phyloP scores from a whole-genome alignment of 169 alveolate genomes.

The Plasmodium sp. region DNA sequence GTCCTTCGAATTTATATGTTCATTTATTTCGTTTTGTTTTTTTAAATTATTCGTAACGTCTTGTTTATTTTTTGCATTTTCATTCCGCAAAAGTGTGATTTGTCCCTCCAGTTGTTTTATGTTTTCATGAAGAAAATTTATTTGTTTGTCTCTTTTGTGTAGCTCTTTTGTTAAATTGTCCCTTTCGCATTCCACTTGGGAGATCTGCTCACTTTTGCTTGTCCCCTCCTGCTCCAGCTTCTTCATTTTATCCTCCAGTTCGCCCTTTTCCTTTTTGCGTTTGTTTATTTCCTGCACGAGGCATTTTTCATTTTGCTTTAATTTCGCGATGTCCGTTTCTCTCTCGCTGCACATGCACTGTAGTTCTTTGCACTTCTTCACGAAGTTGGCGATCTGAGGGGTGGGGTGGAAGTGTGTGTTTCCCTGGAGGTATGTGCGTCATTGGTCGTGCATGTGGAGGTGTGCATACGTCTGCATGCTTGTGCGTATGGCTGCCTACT shows the following conservation, averaged over 20 bases:
- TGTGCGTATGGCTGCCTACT: not conserved
- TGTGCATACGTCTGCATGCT: not conserved
- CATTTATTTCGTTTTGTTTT: slow-evolving; percentile 55
- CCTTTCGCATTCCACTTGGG: not conserved
- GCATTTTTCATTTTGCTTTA: slow-evolving; percentile 13
- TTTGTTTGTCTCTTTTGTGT: slow-evolving; percentile 10
- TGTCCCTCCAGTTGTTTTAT: slow-evolving; percentile 1
- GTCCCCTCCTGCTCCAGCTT: not conserved
- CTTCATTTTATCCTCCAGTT: slow-evolving; percentile 9
- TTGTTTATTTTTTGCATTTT: slow-evolving; percentile 27
- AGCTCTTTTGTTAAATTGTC: slow-evolving; percentile 10
- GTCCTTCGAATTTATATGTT: slow-evolving; percentile 23
- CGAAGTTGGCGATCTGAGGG: slow-evolving; percentile 29
- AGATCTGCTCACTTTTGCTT: not conserved
- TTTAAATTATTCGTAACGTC: slow-evolving; percentile 29
- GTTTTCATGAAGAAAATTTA: not conserved
- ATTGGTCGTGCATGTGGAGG: not conserved
- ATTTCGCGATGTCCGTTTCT: slow-evolving; percentile 5
- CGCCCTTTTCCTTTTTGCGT: slow-evolving; percentile 12
- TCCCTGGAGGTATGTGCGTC: not conserved
- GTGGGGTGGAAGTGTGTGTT: not conserved
- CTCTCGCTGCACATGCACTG: slow-evolving; percentile 11
- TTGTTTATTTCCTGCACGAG: slow-evolving; percentile 11
- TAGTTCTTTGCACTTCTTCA: slow-evolving; percentile 52
- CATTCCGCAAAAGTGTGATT: slow-evolving; percentile 10